A percentile compares a stretch with the other conserved stretches of the same genome.
Conservation (phyloP, 2,329 filamentous ascomycete species). For the Verticillium zaregamsianum region DNA sequence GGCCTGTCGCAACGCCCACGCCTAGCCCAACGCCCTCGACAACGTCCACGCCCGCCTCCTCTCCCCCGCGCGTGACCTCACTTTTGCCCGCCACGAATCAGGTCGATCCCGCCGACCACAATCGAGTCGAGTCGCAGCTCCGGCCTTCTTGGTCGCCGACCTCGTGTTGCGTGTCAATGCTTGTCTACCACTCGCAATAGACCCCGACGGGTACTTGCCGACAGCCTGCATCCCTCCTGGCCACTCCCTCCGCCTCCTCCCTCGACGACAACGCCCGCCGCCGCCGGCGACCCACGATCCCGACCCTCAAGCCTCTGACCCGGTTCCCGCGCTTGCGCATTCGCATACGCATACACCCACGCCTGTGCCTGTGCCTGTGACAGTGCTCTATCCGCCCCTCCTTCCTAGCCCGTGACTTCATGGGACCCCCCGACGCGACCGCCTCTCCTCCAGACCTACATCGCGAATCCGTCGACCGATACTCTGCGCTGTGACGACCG, state of each 20-base stretch:
- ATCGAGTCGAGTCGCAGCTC: neutral
- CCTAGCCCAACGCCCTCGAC: neutral
- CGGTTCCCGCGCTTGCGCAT: neutral
- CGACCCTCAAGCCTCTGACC: neutral
- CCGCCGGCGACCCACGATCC: neutral
- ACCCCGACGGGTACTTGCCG: slow-evolving; percentile 11
- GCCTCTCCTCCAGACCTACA: slow-evolving; percentile 9
- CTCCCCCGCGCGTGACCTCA: neutral
- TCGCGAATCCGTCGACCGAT: slow-evolving; percentile 14
- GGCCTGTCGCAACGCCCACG: slow-evolving; percentile 1
- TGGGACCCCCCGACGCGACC: slow-evolving; percentile 14
- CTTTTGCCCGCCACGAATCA: neutral
- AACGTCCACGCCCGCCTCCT: neutral
- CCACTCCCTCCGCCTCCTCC: slow-evolving; percentile 1
- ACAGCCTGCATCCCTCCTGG: slow-evolving; percentile 6
- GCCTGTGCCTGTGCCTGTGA: neutral
- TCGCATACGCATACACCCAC: neutral
- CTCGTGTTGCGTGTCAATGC: slow-evolving; percentile 9
- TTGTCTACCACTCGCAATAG: slow-evolving; percentile 9
- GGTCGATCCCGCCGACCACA: neutral
- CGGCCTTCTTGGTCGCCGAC: slow-evolving; percentile 6
- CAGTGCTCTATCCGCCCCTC: slow-evolving; percentile 7
- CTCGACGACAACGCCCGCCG: neutral
- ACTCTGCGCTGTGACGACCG: slow-evolving; percentile 12
- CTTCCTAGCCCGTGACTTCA: slow-evolving; percentile 8